These are phyloP conservation scores for Kurtzmaniella quercitrusa DNA, from an alignment of 1,139 yeast species.

Conservation along the genomic window DNA sequence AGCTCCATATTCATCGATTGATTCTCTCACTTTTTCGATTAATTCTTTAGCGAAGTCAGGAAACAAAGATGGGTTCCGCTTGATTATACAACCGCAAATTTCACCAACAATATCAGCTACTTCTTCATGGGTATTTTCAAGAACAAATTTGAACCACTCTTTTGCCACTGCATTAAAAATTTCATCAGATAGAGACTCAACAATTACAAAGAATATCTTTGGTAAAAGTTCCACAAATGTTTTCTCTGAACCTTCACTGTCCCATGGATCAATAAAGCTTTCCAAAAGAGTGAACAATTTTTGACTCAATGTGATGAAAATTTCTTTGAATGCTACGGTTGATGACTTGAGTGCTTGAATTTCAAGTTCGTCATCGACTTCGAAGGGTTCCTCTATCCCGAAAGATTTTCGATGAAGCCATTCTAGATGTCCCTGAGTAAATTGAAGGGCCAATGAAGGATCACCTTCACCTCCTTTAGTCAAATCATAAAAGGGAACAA, in stretches of 20 bases:
- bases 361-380: constrained; percentile 41
- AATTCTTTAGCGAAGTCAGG: constrained; percentile 42
- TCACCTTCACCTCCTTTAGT: constrained; percentile 42
- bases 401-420: constrained; percentile 38
- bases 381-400: constrained; percentile 15
- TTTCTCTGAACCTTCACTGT: constrained; percentile 44
- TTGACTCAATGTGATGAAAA: constrained; percentile 55
- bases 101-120: constrained; percentile 68
- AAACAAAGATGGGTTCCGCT: constrained; percentile 55
- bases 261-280: constrained; percentile 64
- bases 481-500: constrained; percentile 65
- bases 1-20: constrained; percentile 79
- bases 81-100: constrained; percentile 64
- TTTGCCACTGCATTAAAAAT: constrained; percentile 51
- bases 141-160: constrained; percentile 51
- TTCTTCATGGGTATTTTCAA: constrained; percentile 58
- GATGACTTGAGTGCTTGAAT: constrained; percentile 66
- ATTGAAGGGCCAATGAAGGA: constrained; percentile 62
- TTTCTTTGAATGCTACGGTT: constrained; percentile 62
- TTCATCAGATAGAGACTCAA: constrained; percentile 68
- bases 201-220: constrained; percentile 60
- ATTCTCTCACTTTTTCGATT: constrained; percentile 55
- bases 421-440: constrained; percentile 61
- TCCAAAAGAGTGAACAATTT: constrained; percentile 66
- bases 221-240: constrained; percentile 56